Conservation (phyloP, 805 yeast species). For the Clavispora asparagi region DNA sequence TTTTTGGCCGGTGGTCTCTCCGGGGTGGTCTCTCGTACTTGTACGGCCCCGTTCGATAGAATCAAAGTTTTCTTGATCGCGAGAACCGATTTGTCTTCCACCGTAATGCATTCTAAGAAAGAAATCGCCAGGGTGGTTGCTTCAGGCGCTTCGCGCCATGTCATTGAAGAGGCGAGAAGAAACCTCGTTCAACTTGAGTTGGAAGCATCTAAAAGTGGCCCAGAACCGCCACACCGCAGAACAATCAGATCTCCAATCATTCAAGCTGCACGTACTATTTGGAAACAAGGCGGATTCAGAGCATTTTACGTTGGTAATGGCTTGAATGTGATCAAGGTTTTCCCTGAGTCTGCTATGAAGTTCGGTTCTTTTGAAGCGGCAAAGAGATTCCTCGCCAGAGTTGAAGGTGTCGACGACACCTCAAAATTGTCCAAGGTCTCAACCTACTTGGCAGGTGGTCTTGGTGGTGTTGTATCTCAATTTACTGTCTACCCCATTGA, state of each 20-base stretch:
- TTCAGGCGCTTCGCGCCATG: slow-evolving; percentile 30
- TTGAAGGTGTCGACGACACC: slow-evolving; percentile 74
- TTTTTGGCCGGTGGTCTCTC: slow-evolving; percentile 93
- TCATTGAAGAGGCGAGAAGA: slow-evolving; percentile 29
- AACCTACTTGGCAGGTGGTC: slow-evolving; percentile 89
- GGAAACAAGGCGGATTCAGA: slow-evolving; percentile 81
- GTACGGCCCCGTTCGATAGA: slow-evolving; percentile 96
- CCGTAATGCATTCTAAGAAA: slow-evolving; percentile 54
- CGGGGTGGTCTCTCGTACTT: slow-evolving; percentile 92
- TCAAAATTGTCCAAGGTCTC: slow-evolving; percentile 67
- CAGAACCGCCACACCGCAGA: slow-evolving; percentile 38
- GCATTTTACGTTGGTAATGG: slow-evolving; percentile 96
- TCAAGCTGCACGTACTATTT: slow-evolving; percentile 76
- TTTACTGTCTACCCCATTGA: slow-evolving; percentile 93
- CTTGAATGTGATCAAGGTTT: slow-evolving; percentile 83
- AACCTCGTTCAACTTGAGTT: slow-evolving; percentile 24
- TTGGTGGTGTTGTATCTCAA: slow-evolving; percentile 94
- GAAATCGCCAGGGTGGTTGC: slow-evolving; percentile 34
- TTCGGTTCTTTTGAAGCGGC: slow-evolving; percentile 93
- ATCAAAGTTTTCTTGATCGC: slow-evolving; percentile 92
- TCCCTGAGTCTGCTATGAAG: slow-evolving; percentile 96
- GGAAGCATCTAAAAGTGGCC: slow-evolving; percentile 25
- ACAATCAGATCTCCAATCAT: slow-evolving; percentile 66
- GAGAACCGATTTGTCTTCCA: slow-evolving; percentile 73
- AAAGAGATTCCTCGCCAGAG: slow-evolving; percentile 61